A percentile compares a stretch with the other conserved stretches of the same genome.
phyloP scores from a whole-genome alignment of 73 alveolate genomes.

The Paramecium sonneborni region DNA sequence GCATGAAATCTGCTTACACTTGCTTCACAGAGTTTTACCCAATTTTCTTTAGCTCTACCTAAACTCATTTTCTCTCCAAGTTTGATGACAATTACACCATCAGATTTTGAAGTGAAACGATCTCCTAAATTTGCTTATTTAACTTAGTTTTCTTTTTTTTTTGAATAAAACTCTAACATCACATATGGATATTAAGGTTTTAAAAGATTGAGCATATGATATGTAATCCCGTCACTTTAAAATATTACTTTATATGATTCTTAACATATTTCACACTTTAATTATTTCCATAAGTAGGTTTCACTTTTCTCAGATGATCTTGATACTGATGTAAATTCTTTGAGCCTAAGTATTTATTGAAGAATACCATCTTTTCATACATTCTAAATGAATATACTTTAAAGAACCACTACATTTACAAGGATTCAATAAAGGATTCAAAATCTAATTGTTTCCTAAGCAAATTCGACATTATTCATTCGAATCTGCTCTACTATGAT shows the following conservation, averaged over 20 bases:
- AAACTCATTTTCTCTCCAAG: background rate
- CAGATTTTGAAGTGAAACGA: conserved; percentile 5
- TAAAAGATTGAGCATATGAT: background rate
- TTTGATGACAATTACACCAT: background rate
- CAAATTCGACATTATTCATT: conserved; percentile 69
- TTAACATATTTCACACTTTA: conserved; percentile 64
- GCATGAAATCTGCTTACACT: conserved; percentile 54
- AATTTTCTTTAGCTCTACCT: conserved; percentile 36
- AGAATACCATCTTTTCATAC: conserved; percentile 70
- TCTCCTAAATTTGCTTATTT: background rate
- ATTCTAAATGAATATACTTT: conserved; percentile 68
- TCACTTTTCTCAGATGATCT: conserved; percentile 20
- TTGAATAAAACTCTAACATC: background rate
- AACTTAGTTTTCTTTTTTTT: background rate
- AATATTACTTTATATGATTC: conserved; percentile 7
- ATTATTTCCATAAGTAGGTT: conserved; percentile 36
- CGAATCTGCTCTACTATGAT: background rate
- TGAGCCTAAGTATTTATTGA: conserved; percentile 13
- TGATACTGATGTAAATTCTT: conserved; percentile 28
- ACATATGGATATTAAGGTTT: conserved; percentile 6
- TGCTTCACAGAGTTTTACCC: background rate
- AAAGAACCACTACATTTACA: conserved; percentile 71
- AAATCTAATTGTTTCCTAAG: conserved; percentile 25
- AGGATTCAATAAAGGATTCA: conserved; percentile 68
- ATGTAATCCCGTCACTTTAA: conserved; percentile 27